A percentile compares a stretch with the other conserved stretches of the same genome.
phyloP scores from a whole-genome alignment of 192 early-diverging fungal species.

The Spizellomyces punctatus region DNA sequence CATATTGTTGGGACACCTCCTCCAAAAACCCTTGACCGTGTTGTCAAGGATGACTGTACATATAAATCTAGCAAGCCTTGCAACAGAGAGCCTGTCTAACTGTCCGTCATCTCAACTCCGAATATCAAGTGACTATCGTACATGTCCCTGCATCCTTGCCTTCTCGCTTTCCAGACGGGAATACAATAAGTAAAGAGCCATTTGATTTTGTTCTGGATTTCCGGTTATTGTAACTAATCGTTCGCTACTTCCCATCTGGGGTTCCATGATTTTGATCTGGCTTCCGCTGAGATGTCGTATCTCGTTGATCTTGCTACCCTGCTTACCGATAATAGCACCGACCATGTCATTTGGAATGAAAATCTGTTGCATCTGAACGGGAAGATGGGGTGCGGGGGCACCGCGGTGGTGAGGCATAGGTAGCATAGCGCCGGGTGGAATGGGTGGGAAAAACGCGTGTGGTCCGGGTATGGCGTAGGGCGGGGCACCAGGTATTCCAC shows the following conservation, averaged over 20 bases:
- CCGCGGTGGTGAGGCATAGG: background rate
- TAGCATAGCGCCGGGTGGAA: background rate
- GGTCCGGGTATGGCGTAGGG: background rate
- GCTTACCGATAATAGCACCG: constrained; percentile 96
- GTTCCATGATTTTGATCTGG: constrained; percentile 86
- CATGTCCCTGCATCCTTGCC: constrained; percentile 3
- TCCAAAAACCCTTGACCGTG: too few species aligned
- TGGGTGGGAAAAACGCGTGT: background rate
- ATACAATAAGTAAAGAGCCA: constrained; percentile 89
- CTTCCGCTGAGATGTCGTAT: constrained; percentile 47
- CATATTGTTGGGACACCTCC: too few species aligned
- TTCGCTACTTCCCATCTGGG: constrained; percentile 78
- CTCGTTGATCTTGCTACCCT: constrained; percentile 64
- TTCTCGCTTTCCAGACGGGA: constrained; percentile 84
- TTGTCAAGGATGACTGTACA: too few species aligned
- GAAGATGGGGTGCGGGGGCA: constrained; percentile 7
- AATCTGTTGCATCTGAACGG: constrained; percentile 75
- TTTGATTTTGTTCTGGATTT: constrained; percentile 81
- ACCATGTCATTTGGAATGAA: constrained; percentile 94
- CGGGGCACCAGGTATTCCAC: constrained; percentile 5
- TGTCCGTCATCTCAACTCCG: too few species aligned
- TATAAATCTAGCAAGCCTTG: too few species aligned
- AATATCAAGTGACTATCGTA: background rate
- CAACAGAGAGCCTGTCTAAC: too few species aligned
- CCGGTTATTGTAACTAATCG: constrained; percentile 93